Percentiles rank a stretch among this genome's conserved stretches.
Conservation (phyloP, 257 asterid species). For the Gynochthodes officinalis region DNA sequence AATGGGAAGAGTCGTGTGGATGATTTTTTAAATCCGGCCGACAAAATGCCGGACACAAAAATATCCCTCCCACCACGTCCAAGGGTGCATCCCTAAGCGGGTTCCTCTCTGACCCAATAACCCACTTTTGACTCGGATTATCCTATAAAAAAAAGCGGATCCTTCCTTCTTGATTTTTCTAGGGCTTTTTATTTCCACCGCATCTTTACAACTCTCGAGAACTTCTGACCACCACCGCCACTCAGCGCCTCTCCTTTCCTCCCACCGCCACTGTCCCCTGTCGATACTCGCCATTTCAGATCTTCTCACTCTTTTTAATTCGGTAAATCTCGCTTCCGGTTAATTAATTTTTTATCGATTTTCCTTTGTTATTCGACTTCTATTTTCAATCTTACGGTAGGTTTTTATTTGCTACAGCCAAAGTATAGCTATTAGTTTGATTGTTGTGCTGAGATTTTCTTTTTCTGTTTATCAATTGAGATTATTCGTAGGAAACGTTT, state of each 20-base stretch:
- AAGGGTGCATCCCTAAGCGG: neutral
- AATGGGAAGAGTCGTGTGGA: too few species aligned
- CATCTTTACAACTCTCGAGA: neutral
- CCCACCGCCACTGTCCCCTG: neutral
- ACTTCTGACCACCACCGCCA: neutral
- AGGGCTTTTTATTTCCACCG: neutral
- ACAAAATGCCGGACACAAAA: too few species aligned
- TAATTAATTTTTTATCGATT: neutral
- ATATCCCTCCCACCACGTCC: too few species aligned
- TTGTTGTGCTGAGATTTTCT: neutral
- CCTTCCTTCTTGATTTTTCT: neutral
- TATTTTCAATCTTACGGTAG: neutral
- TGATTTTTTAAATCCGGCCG: too few species aligned
- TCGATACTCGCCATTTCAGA: neutral
- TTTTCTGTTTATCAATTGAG: neutral
- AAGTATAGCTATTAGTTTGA: neutral
- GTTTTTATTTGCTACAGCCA: neutral
- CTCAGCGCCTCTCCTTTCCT: neutral
- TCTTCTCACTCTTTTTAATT: neutral
- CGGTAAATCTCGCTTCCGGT: constrained; percentile 1
- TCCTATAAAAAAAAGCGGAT: neutral
- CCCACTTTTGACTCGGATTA: constrained; percentile 7
- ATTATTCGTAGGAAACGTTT: too few species aligned
- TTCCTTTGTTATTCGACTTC: neutral
- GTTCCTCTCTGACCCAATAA: neutral